phyloP scores from a whole-genome alignment of 805 yeast genomes.

The Zygotorulaspora sp. region DNA sequence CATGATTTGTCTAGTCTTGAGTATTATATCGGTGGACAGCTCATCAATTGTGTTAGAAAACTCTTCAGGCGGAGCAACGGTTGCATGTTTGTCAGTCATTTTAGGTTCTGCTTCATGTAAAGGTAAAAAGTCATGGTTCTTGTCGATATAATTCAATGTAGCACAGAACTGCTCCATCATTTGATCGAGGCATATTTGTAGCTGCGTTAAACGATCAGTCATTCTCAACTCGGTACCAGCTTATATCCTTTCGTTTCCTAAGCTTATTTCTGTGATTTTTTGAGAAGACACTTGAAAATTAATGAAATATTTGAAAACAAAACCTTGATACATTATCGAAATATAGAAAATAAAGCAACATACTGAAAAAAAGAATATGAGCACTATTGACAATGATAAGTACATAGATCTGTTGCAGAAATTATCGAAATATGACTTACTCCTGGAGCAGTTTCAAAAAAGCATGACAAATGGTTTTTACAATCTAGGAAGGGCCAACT shows the following conservation, averaged over 20 bases:
- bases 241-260: not conserved
- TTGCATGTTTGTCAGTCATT: slow-evolving; percentile 56
- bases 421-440: slow-evolving; percentile 24
- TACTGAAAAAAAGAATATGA: too few relatives aligned
- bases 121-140: slow-evolving; percentile 60
- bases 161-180: slow-evolving; percentile 77
- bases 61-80: slow-evolving; percentile 47
- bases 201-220: slow-evolving; percentile 87
- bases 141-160: slow-evolving; percentile 72
- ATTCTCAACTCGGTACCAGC: too few relatives aligned
- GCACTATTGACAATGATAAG: slow-evolving; percentile 5
- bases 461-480: slow-evolving; percentile 25
- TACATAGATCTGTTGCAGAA: slow-evolving; percentile 17
- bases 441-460: slow-evolving; percentile 29
- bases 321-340: too few relatives aligned
- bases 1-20: slow-evolving; percentile 81
- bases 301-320: too few relatives aligned
- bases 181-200: slow-evolving; percentile 80
- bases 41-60: slow-evolving; percentile 57
- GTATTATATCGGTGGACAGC: slow-evolving; percentile 74
- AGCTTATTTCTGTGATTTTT: not conserved
- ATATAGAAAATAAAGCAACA: not conserved
- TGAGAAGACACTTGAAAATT: not conserved
- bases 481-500: slow-evolving; percentile 32
- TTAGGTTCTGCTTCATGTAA: slow-evolving; percentile 46